Conservation (phyloP, 2,329 filamentous ascomycete genomes). For the Pseudogymnoascus sp. region DNA sequence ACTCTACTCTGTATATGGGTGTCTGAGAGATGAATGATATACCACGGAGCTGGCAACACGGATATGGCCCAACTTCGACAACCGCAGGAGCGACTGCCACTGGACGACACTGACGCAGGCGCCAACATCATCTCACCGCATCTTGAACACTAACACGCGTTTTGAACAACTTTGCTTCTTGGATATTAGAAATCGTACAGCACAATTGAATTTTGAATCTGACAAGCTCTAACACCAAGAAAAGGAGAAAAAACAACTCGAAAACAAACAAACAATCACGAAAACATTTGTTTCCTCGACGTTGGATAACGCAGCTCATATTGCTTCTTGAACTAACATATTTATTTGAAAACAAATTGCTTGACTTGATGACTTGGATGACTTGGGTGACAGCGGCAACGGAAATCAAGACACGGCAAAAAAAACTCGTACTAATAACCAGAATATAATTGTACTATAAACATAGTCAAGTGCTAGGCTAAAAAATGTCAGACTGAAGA, state of each 20-base stretch:
- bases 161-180: not conserved
- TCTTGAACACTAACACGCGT: not conserved
- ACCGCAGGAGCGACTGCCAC: not conserved
- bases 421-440: not conserved
- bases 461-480: not conserved
- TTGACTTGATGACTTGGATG: not conserved
- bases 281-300: not conserved
- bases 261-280: not conserved
- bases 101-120: not conserved
- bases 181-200: not conserved
- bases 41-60: not conserved
- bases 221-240: not conserved
- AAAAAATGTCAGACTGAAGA: not conserved
- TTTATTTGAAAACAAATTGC: not conserved
- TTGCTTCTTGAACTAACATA: not conserved
- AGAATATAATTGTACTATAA: not conserved
- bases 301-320: not conserved
- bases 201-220: not conserved
- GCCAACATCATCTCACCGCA: not conserved
- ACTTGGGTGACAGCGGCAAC: not conserved
- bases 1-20: not conserved
- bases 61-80: not conserved
- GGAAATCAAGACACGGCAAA: not conserved
- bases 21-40: not conserved
- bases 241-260: not conserved